These are phyloP conservation scores for Penicillium psychrosexuale DNA, from an alignment of 2,329 filamentous ascomycete genomes.

Conservation along the genomic window DNA sequence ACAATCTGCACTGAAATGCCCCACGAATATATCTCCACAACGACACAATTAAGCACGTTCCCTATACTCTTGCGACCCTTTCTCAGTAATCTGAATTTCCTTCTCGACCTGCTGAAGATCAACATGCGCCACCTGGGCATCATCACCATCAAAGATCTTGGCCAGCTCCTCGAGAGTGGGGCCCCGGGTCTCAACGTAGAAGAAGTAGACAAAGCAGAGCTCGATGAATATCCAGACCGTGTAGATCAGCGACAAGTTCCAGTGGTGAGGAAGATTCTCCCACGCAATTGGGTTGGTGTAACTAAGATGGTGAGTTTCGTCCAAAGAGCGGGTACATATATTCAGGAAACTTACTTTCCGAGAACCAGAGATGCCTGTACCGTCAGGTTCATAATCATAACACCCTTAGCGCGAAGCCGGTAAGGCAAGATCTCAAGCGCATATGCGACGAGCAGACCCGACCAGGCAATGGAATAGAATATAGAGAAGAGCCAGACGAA, in stretches of 20 bases:
- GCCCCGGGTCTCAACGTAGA: conserved; percentile 62
- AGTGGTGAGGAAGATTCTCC: conserved; percentile 21
- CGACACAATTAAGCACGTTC: neutral
- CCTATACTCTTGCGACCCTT: neutral
- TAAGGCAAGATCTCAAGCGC: conserved; percentile 35
- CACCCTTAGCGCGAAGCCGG: conserved; percentile 37
- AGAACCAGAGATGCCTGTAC: conserved; percentile 60
- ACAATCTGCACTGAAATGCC: neutral
- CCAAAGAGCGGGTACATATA: no score
- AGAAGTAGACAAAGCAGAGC: conserved; percentile 33
- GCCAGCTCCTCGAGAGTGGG: conserved; percentile 69
- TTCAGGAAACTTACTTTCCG: conserved; percentile 50
- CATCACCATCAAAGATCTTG: conserved; percentile 66
- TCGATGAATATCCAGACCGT: conserved; percentile 33
- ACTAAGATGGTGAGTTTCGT: conserved; percentile 6
- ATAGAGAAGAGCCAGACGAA: conserved; percentile 29
- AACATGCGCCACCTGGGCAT: conserved; percentile 50
- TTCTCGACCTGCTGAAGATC: conserved; percentile 48
- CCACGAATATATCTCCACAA: neutral
- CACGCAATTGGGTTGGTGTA: conserved; percentile 28
- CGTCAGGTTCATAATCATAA: conserved; percentile 42
- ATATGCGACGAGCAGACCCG: conserved; percentile 28
- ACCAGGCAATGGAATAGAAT: conserved; percentile 33
- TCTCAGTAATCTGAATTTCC: conserved; percentile 10
- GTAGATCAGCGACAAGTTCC: conserved; percentile 27